phyloP scores from a whole-genome alignment of 805 yeast genomes.

The Helenozyma baotianmanensis region DNA sequence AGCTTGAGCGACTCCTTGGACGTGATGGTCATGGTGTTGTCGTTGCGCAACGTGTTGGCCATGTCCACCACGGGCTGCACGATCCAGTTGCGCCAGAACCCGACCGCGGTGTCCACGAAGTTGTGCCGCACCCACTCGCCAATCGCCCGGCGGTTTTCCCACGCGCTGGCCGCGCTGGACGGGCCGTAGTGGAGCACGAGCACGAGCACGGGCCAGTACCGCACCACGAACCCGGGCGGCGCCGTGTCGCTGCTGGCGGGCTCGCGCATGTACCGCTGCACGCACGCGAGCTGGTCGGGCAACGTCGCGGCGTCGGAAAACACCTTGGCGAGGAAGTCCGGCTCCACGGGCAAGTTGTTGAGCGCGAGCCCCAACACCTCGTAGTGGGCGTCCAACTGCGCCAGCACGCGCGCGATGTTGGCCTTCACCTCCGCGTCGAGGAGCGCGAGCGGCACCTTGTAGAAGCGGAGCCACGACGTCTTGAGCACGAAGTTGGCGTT shows the following conservation, averaged over 20 bases:
- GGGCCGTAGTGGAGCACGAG: slow-evolving; percentile 51
- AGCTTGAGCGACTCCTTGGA: slow-evolving; percentile 74
- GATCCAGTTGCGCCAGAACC: slow-evolving; percentile 81
- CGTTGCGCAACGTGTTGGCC: slow-evolving; percentile 78
- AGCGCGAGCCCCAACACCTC: slow-evolving; percentile 22
- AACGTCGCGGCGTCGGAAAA: slow-evolving; percentile 1
- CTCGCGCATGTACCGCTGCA: slow-evolving; percentile 5
- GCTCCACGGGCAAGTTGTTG: slow-evolving; percentile 13
- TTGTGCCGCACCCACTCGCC: slow-evolving; percentile 53
- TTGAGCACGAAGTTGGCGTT: slow-evolving; percentile 11
- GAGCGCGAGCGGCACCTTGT: slow-evolving; percentile 16
- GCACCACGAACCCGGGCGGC: slow-evolving; percentile 11
- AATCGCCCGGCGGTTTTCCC: slow-evolving; percentile 52
- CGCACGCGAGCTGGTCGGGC: slow-evolving; percentile 3
- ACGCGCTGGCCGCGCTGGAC: slow-evolving; percentile 33
- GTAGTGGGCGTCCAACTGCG: slow-evolving; percentile 21
- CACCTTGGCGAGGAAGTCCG: slow-evolving; percentile 3
- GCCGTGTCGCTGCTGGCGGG: slow-evolving; percentile 3
- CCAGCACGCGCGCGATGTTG: slow-evolving; percentile 18
- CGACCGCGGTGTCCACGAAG: slow-evolving; percentile 56
- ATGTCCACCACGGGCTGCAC: slow-evolving; percentile 69
- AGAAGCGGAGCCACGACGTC: slow-evolving; percentile 9
- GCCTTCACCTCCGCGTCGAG: slow-evolving; percentile 24
- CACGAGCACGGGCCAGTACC: slow-evolving; percentile 65
- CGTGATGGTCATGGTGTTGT: slow-evolving; percentile 68